Evolutionary conservation across 306 rosid genomes (phyloP).

Genomic region (Leucaena leucocephala): DNA sequence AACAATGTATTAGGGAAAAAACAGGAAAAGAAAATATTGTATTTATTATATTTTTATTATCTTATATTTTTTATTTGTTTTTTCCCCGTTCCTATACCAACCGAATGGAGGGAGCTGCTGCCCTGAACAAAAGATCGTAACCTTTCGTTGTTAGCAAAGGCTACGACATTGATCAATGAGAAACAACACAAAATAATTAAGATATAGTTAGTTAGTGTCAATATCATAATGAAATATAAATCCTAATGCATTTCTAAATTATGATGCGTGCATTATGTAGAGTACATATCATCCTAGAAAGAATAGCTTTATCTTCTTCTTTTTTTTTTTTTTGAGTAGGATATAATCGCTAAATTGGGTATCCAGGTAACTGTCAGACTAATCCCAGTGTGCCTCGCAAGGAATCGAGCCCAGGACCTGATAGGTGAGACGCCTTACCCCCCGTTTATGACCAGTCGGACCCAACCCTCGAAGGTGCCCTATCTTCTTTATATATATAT

Average conservation of each 20-base stretch:
- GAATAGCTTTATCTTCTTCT: no score
- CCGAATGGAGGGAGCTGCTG: not conserved
- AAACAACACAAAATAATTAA: not conserved
- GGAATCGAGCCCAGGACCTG: no score
- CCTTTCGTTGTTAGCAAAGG: slow-evolving; percentile 9
- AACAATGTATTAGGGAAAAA: not conserved
- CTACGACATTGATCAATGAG: not conserved
- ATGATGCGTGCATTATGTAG: not conserved
- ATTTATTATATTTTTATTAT: not conserved
- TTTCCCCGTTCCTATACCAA: not conserved
- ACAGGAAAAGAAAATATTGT: not conserved
- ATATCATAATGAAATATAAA: not conserved
- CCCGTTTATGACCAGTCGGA: no score
- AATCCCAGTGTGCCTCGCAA: no score
- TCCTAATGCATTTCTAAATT: not conserved
- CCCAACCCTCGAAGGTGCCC: no score
- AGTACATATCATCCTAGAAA: not conserved
- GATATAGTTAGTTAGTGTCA: not conserved
- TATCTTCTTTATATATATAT: no score
- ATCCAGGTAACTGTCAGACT: no score
- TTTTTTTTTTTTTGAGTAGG: no score
- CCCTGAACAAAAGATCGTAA: not conserved
- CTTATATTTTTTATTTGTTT: not conserved
- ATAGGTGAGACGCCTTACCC: no score
- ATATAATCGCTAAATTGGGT: no score